Evolutionary conservation across 305 asterid genomes (phyloP), one percentile per base, ranked within the genome.

Genomic region (Fraxinus latifolia): DNA sequence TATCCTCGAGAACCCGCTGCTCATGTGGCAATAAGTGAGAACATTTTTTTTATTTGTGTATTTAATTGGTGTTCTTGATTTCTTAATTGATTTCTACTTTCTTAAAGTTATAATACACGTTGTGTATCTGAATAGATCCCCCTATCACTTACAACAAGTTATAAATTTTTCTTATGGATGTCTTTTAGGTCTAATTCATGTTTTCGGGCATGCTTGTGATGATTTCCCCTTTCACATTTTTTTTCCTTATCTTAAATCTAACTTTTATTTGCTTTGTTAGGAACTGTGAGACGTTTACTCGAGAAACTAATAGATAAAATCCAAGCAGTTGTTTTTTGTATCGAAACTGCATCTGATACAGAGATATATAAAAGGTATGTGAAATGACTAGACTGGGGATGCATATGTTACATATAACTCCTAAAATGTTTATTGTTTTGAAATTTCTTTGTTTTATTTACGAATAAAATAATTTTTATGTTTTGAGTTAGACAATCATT

Each of bases 1-100:
- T 94, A 94, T 89, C 99, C 98, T 31, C 95, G 97, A 82, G 98
- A 95, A 91, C 98, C 98, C 79, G 98, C 99, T 88, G 99, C 97
- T 1, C 99, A 95, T 82, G 98, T 95, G 77, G 97, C 99, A 83
- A 95, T 94, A 87, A 90, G 99, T 93, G 75, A 89, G 93, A 80
- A 67, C 44, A 25, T 27, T 82, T 77, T 70, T 73, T 8, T 37
- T 21, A 62, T 27, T 21, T 77, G 72, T 71, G 25, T 25, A 29
- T 39, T 32, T 31, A 37, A 79, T 77, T 77, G n/a, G 27, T 21
- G 31, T 79, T 82, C 34, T 81, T 78, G 50, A 25, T 53, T 82
- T 37, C 65, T 53, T 68, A 74, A 31, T 73, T 42, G 70, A 67
- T 65, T 37, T 32, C 25, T 82, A 29, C 74, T 31, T 77, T 74